Evolutionary conservation across 345 rosid genomes (phyloP).

Genomic region (Stellera chamaejasme): DNA sequence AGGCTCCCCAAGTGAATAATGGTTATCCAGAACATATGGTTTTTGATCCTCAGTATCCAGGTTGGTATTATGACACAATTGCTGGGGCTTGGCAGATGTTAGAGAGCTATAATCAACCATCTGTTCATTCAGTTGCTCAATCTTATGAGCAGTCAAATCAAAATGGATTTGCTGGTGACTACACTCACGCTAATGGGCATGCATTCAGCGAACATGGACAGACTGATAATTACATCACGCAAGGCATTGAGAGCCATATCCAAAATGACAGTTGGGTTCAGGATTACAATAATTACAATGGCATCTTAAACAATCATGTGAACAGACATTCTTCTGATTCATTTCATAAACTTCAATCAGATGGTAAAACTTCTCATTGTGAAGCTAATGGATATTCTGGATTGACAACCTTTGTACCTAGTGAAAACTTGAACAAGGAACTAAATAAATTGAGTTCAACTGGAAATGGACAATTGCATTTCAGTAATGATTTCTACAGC

Average conservation of each 20-base stretch:
- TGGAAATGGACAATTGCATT: constrained; percentile 40
- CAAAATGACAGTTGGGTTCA: constrained; percentile 45
- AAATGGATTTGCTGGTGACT: constrained; percentile 37
- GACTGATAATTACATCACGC: constrained; percentile 30
- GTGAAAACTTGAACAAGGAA: constrained; percentile 36
- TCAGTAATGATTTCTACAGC: constrained; percentile 41
- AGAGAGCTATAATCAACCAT: constrained; percentile 58
- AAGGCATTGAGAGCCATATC: constrained; percentile 31
- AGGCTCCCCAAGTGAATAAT: constrained; percentile 50
- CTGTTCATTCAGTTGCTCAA: constrained; percentile 35
- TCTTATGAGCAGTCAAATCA: constrained; percentile 46
- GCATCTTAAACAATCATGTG: constrained; percentile 33
- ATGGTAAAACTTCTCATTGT: constrained; percentile 27
- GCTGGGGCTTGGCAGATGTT: constrained; percentile 61
- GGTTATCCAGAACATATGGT: constrained; percentile 87
- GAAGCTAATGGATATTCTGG: constrained; percentile 47
- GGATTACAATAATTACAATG: constrained; percentile 35
- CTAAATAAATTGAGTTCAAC: constrained; percentile 34
- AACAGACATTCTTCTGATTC: constrained; percentile 32
- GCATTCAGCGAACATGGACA: constrained; percentile 31
- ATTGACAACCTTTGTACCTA: constrained; percentile 33
- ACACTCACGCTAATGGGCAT: constrained; percentile 24
- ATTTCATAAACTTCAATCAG: constrained; percentile 19
- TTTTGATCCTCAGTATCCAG: constrained; percentile 89
- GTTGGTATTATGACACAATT: constrained; percentile 82